These are phyloP conservation scores for Xylaria intraflava DNA, from an alignment of 495 filamentous ascomycete genomes.

Conservation along the genomic window DNA sequence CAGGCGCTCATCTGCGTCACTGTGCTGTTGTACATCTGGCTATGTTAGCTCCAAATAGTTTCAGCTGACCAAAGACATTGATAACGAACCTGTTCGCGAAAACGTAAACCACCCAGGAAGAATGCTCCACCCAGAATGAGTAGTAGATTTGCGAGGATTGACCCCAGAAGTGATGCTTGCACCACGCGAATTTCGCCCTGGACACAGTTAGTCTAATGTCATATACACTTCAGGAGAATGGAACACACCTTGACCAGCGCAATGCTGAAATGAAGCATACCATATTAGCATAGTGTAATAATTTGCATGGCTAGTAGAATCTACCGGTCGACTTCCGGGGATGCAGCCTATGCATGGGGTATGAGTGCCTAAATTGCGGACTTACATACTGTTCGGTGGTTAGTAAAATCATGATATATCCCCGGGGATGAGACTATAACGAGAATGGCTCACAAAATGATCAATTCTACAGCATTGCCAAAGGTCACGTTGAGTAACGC, in stretches of 20 bases:
- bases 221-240: neutral
- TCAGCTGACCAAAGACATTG: neutral
- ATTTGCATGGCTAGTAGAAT: neutral
- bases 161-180: conserved; percentile 81
- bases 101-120: conserved; percentile 76
- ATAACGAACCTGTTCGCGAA: conserved; percentile 65
- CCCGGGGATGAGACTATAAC: neutral
- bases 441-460: conserved; percentile 58
- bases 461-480: conserved; percentile 84
- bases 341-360: neutral
- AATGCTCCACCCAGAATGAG: conserved; percentile 90
- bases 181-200: conserved; percentile 82
- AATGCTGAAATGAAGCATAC: conserved; percentile 42
- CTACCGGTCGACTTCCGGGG: neutral
- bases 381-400: conserved; percentile 30
- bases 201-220: conserved; percentile 21
- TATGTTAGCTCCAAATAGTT: conserved; percentile 16
- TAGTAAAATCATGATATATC: conserved; percentile 6
- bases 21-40: conserved; percentile 83
- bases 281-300: conserved; percentile 12
- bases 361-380: neutral
- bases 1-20: conserved; percentile 95
- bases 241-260: conserved; percentile 53
- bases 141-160: conserved; percentile 79
- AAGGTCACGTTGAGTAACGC: conserved; percentile 83